Conservation (phyloP, 2,329 filamentous ascomycete species). For the Aspergillus felis region DNA sequence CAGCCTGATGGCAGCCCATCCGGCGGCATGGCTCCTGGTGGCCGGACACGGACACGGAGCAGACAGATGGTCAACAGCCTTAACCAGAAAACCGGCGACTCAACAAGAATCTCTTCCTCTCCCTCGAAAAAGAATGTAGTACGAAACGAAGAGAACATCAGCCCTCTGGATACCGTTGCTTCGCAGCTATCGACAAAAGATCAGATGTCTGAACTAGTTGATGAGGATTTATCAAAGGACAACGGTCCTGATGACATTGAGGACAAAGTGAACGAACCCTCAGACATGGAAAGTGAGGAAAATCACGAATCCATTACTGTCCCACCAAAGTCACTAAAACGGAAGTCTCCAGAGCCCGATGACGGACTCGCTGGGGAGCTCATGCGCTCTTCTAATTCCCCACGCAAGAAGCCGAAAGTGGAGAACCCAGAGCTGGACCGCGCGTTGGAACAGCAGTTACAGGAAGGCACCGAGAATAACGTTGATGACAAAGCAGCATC, state of each 20-base stretch:
- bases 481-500: slow-evolving; percentile 16
- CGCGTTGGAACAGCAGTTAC: slow-evolving; percentile 18
- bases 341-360: slow-evolving; percentile 22
- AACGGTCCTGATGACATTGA: neutral
- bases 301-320: slow-evolving; percentile 9
- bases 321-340: slow-evolving; percentile 20
- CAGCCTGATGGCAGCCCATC: slow-evolving; percentile 15
- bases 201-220: neutral
- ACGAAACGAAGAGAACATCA: neutral
- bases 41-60: slow-evolving; percentile 13
- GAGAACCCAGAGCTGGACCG: slow-evolving; percentile 25
- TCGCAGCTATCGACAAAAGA: neutral
- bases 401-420: slow-evolving; percentile 29
- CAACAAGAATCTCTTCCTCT: slow-evolving; percentile 9
- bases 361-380: slow-evolving; percentile 13
- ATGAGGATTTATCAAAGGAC: neutral
- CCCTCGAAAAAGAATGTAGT: neutral
- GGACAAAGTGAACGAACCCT: slow-evolving; percentile 2
- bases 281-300: slow-evolving; percentile 1
- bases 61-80: slow-evolving; percentile 8
- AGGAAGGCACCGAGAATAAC: slow-evolving; percentile 12
- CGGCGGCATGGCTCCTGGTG: slow-evolving; percentile 8
- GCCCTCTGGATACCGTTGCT: neutral
- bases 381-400: slow-evolving; percentile 11
- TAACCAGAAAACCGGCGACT: slow-evolving; percentile 2